Evolutionary conservation across 2,329 filamentous ascomycete species (phyloP).

Genomic region (Rhexocercosporidium sp.): DNA sequence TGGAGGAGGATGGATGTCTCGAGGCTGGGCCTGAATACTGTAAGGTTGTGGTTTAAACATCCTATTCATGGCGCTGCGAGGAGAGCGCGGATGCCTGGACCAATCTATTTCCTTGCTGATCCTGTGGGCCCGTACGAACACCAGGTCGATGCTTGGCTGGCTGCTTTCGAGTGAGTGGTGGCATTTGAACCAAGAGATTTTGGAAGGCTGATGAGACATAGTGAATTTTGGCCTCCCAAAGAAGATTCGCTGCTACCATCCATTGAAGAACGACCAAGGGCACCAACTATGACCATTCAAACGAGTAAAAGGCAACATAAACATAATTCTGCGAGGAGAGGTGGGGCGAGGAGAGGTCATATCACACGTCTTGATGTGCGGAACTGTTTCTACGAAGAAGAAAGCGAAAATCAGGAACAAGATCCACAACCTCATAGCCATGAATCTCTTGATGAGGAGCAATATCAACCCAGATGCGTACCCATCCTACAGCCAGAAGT

Average conservation of each 20-base stretch:
- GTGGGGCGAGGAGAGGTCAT: neutral
- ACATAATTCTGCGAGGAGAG: neutral
- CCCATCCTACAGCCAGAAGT: neutral
- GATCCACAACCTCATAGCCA: neutral
- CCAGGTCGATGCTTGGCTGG: constrained; percentile 16
- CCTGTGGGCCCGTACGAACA: constrained; percentile 10
- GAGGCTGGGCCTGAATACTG: constrained; percentile 12
- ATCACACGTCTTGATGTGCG: neutral
- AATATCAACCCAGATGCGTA: neutral
- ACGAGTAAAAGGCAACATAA: neutral
- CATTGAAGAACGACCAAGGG: neutral
- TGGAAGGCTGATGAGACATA: neutral
- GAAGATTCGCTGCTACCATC: neutral
- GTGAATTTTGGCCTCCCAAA: constrained; percentile 1
- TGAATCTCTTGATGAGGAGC: neutral
- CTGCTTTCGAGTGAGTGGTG: constrained; percentile 21
- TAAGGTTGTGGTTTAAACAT: constrained; percentile 25
- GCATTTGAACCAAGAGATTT: neutral
- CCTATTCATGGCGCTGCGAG: constrained; percentile 7
- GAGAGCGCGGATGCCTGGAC: constrained; percentile 13
- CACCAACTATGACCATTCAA: constrained; percentile 1
- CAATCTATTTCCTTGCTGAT: constrained; percentile 18
- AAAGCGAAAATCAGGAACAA: neutral
- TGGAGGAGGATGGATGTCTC: constrained; percentile 16
- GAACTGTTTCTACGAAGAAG: neutral